Base-by-base conservation (phyloP, 1,139 yeast genomes). In the Yamadazyma conglobata region DNA sequence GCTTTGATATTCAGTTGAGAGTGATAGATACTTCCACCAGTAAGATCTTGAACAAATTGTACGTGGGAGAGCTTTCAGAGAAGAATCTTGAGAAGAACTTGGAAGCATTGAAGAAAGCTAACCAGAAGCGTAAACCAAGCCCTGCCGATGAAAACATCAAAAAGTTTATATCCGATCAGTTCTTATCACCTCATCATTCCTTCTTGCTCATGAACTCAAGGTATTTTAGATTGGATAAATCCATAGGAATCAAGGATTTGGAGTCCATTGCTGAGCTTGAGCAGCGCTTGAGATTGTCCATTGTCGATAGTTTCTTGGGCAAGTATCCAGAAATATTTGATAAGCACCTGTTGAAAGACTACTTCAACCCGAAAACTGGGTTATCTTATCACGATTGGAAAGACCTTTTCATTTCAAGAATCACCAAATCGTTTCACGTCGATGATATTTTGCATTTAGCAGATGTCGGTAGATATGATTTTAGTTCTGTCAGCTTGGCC, bases 391-490 rank as follows among this genome's bases (percentile, higher is more conserved):
- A 34, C 28, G 79, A 72, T 36, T 69, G 73, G 72, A 69, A 64
- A 46, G 84, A 77, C 39, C 42, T 64, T 20, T 44, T 70, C 2
- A 48, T 70, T 0, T 61, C 75, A 28, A 35, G 50, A 0, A 39
- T 76, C 2, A 62, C 80, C 1, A 60, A 64, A 22, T 60, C 81
- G 0, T 77, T 67, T 38, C 65, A 61, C 37, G 44, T 50, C 19
- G 71, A 67, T 31, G 69, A 65, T 15, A 54, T 52, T 6, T 47
- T 56, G 35, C 52, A 54, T 42, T 30, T 49, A 18, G 41, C 52
- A 26, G 75, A 67, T 40, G 73, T 66, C 10, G 53, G 70, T 9
- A 52, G 79, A 30, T 56, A 58, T 41, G 73, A 70, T 40, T 58
- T 77, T 32, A 49, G 60, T 7, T 54, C 61, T 2, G 45, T 72